phyloP scores from a whole-genome alignment of 345 rosid species.

The Rhodomyrtus tomentosa region DNA sequence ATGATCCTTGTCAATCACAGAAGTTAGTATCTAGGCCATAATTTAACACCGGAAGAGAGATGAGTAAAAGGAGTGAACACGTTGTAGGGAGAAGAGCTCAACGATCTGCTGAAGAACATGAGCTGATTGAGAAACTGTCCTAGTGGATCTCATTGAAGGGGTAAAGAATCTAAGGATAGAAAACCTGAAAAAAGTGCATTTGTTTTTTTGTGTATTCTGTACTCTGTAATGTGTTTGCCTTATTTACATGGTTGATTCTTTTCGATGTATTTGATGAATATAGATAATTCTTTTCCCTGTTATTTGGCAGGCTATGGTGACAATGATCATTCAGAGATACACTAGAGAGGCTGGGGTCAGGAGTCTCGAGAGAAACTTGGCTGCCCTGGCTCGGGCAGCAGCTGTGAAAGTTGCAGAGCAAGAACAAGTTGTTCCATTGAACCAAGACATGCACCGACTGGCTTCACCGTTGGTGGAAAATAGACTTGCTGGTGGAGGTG shows the following conservation, averaged over 20 bases:
- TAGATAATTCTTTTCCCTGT: not conserved
- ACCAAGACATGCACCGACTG: slow-evolving; percentile 66
- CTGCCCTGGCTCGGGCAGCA: slow-evolving; percentile 97
- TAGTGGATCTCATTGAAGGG: not conserved
- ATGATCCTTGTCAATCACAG: not conserved
- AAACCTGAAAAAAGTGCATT: not conserved
- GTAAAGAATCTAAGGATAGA: not conserved
- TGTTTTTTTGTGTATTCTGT: not conserved
- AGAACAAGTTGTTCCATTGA: slow-evolving; percentile 63
- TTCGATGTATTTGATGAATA: not conserved
- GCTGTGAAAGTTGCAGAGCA: slow-evolving; percentile 89
- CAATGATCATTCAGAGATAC: slow-evolving; percentile 79
- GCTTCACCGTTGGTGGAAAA: slow-evolving; percentile 69
- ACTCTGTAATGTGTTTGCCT: not conserved
- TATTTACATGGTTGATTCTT: not conserved
- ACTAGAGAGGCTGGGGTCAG: slow-evolving; percentile 99
- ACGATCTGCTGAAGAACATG: not conserved
- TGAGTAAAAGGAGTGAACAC: not conserved
- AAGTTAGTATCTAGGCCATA: not conserved
- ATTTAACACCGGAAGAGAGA: not conserved
- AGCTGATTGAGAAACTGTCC: not conserved
- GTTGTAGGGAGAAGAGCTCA: not conserved
- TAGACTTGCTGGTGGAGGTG: slow-evolving; percentile 84
- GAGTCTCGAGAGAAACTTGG: slow-evolving; percentile 78
- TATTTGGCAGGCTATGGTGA: slow-evolving; percentile 59